Conservation (phyloP, 1,139 yeast genomes). For the Saccharomyces hybrid region DNA sequence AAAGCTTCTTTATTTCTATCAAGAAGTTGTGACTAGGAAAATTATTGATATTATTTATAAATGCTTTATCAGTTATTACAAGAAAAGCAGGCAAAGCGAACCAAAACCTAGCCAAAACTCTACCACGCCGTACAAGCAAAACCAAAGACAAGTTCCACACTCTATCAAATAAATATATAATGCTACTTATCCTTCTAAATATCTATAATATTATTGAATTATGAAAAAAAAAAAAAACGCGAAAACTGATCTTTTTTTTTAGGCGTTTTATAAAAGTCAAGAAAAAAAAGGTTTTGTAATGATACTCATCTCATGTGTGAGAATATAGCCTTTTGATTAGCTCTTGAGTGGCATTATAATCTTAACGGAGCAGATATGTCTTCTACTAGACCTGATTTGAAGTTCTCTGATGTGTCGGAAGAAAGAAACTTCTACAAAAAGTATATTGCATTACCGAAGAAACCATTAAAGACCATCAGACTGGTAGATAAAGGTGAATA, state of each 20-base stretch:
- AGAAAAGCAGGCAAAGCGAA: background rate
- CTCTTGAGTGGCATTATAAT: background rate
- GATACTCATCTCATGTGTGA: no score
- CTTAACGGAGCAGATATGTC: constrained; percentile 35
- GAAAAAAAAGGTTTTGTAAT: background rate
- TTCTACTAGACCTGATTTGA: constrained; percentile 61
- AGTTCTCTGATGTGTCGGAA: constrained; percentile 48
- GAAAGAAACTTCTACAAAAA: constrained; percentile 51
- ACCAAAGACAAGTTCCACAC: background rate
- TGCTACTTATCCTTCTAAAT: background rate
- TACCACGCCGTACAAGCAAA: background rate
- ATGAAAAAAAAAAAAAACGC: background rate
- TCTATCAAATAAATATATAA: background rate
- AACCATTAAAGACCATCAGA: constrained; percentile 46
- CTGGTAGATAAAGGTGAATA: constrained; percentile 73
- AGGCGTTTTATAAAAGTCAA: background rate
- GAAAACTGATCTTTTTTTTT: background rate
- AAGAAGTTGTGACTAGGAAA: constrained; percentile 15
- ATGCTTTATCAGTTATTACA: background rate
- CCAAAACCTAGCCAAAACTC: background rate
- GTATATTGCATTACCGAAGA: constrained; percentile 44
- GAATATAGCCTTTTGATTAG: background rate
- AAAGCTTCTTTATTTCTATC: constrained; percentile 14
- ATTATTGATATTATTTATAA: constrained; percentile 11
- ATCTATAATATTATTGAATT: background rate